phyloP scores from a whole-genome alignment of 805 yeast genomes.

The Nakazawaea peltata region DNA sequence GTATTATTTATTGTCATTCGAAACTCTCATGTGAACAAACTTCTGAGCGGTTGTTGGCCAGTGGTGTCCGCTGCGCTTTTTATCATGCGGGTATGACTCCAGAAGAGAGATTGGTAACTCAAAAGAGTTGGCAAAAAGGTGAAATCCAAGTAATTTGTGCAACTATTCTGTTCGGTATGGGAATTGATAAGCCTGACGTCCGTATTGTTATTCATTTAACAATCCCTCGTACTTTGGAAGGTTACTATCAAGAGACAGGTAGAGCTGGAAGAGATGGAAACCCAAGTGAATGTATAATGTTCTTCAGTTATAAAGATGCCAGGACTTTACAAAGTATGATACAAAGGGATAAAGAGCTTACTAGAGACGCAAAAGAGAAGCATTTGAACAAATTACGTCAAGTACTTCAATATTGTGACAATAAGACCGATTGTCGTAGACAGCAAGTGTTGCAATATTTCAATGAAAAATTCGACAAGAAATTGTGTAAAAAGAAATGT shows the following conservation, averaged over 20 bases:
- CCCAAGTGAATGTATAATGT: conserved; percentile 75
- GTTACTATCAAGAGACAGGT: conserved; percentile 97
- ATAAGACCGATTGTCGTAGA: conserved; percentile 83
- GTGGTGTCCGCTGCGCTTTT: conserved; percentile 61
- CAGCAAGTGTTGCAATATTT: conserved; percentile 85
- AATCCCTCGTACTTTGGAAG: conserved; percentile 85
- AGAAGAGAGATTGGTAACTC: conserved; percentile 65
- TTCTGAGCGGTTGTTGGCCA: conserved; percentile 45
- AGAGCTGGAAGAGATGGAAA: conserved; percentile 97
- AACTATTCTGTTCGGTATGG: conserved; percentile 98
- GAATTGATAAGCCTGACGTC: conserved; percentile 95
- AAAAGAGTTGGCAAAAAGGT: conserved; percentile 74
- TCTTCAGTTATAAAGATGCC: conserved; percentile 75
- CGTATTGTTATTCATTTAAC: conserved; percentile 85
- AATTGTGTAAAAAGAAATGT: conserved; percentile 62
- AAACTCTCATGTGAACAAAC: conserved; percentile 83
- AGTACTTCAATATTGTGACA: conserved; percentile 88
- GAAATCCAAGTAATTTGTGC: conserved; percentile 80
- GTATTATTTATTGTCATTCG: conserved; percentile 91
- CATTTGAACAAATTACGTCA: conserved; percentile 72
- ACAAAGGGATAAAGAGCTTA: conserved; percentile 63
- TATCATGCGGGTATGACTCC: conserved; percentile 96
- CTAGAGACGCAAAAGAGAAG: conserved; percentile 56
- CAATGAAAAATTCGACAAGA: conserved; percentile 70
- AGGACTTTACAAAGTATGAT: conserved; percentile 69